phyloP scores from a whole-genome alignment of 2,329 filamentous ascomycete genomes.

The Aspergillus sojae region DNA sequence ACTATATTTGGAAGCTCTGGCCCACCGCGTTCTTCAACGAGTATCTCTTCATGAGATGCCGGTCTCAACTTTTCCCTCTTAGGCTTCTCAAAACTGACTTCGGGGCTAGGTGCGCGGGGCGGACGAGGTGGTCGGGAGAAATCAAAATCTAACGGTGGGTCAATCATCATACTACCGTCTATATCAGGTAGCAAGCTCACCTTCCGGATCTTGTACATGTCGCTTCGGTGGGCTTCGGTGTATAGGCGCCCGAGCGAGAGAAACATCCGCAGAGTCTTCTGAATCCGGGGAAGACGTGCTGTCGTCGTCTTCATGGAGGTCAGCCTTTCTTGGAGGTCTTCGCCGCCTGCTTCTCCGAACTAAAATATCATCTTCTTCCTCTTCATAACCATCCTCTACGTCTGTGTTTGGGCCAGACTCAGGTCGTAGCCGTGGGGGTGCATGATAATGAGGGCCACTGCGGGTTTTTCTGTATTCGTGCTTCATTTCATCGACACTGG shows the following conservation, averaged over 20 bases:
- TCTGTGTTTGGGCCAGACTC: slow-evolving; percentile 19
- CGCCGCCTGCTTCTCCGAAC: slow-evolving; percentile 32
- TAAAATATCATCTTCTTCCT: slow-evolving; percentile 34
- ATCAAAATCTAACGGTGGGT: background rate
- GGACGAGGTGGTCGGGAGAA: slow-evolving; percentile 16
- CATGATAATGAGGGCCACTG: slow-evolving; percentile 8
- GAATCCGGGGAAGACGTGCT: slow-evolving; percentile 39
- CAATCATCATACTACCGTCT: background rate
- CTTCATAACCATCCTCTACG: slow-evolving; percentile 19
- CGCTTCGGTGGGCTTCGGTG: slow-evolving; percentile 89
- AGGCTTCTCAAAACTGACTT: slow-evolving; percentile 55
- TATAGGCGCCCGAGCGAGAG: slow-evolving; percentile 68
- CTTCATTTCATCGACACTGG: slow-evolving; percentile 3
- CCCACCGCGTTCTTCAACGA: slow-evolving; percentile 54
- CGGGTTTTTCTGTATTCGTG: slow-evolving; percentile 13
- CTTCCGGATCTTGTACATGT: slow-evolving; percentile 82
- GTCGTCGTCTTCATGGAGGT: slow-evolving; percentile 44
- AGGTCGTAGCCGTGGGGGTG: slow-evolving; percentile 13
- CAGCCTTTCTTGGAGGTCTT: slow-evolving; percentile 20
- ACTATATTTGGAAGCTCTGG: slow-evolving; percentile 46
- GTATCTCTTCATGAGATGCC: slow-evolving; percentile 66
- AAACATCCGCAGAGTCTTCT: slow-evolving; percentile 60
- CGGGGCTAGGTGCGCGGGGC: slow-evolving; percentile 32
- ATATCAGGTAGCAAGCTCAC: slow-evolving; percentile 44
- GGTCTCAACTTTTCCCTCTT: slow-evolving; percentile 39